Conservation (phyloP, 2,329 filamentous ascomycete species). For the Ceratocystis papillata region DNA sequence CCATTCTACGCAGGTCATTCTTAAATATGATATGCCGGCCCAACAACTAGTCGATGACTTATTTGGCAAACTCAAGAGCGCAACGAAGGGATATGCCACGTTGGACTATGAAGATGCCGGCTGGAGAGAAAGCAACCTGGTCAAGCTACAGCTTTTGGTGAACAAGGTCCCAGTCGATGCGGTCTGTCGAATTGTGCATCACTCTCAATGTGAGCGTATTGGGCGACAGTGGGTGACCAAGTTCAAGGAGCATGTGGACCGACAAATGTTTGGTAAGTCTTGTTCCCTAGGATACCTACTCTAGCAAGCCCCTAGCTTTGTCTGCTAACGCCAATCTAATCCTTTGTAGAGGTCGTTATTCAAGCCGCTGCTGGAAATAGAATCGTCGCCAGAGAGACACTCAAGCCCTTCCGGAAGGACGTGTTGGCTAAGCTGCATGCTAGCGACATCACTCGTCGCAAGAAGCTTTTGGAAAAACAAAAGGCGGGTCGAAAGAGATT, state of each 20-base stretch:
- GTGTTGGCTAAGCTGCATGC: constrained; percentile 89
- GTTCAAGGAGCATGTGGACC: constrained; percentile 92
- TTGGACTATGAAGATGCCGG: constrained; percentile 95
- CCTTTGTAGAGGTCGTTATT: constrained; percentile 64
- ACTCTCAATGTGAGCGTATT: constrained; percentile 66
- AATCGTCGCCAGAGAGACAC: constrained; percentile 81
- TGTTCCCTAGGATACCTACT: not conserved
- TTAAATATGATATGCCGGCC: constrained; percentile 82
- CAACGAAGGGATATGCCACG: constrained; percentile 88
- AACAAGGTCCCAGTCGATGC: constrained; percentile 92
- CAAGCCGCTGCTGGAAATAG: constrained; percentile 76
- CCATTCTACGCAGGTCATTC: constrained; percentile 79
- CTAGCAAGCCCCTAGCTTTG: constrained; percentile 7
- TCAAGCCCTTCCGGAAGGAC: constrained; percentile 95
- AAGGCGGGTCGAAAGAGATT: constrained; percentile 89
- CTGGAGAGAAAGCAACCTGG: constrained; percentile 67
- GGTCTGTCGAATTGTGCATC: constrained; percentile 79
- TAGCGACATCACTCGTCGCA: constrained; percentile 67
- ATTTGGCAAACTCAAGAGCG: constrained; percentile 90
- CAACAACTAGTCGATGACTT: constrained; percentile 91
- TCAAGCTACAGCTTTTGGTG: constrained; percentile 84
- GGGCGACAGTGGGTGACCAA: constrained; percentile 84
- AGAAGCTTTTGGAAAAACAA: constrained; percentile 89
- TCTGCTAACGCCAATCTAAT: not conserved
- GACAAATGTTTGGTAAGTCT: constrained; percentile 69